Evolutionary conservation across 371 early-diverging fungal species (phyloP).

Genomic region (Massospora cicadina): DNA sequence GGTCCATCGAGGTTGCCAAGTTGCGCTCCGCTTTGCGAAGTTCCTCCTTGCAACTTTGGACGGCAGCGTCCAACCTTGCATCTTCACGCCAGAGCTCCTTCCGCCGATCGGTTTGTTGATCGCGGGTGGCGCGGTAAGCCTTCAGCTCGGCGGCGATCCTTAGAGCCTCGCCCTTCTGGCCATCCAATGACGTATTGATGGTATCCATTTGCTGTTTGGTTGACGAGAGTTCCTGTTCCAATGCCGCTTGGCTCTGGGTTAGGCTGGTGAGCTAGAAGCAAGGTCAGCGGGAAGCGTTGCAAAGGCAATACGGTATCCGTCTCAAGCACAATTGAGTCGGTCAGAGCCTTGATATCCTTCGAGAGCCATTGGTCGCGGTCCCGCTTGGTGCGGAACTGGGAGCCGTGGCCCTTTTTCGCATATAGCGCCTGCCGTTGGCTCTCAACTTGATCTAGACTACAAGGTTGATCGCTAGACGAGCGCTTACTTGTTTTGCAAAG

Average conservation of each 20-base stretch:
- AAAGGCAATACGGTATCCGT: neutral
- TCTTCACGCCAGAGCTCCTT: conserved; percentile 88
- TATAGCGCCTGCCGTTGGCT: conserved; percentile 36
- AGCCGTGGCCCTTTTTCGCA: conserved; percentile 66
- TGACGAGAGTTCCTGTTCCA: conserved; percentile 10
- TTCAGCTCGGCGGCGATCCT: conserved; percentile 18
- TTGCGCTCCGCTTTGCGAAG: conserved; percentile 51
- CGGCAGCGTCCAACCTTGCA: conserved; percentile 44
- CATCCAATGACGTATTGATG: conserved; percentile 21
- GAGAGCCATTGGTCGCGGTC: conserved; percentile 64
- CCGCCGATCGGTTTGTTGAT: conserved; percentile 46
- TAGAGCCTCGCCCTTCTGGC: conserved; percentile 20
- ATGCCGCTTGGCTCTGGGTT: conserved; percentile 18
- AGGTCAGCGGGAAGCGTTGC: neutral
- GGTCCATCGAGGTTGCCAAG: conserved; percentile 57
- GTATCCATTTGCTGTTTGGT: conserved; percentile 14
- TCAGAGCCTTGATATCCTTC: conserved; percentile 41
- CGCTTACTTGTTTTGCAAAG: neutral
- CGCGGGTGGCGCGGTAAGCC: conserved; percentile 25
- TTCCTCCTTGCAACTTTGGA: conserved; percentile 52
- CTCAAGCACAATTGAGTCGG: conserved; percentile 20
- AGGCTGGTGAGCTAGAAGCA: conserved; percentile 11
- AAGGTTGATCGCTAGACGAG: neutral
- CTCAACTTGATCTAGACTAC: conserved; percentile 16
- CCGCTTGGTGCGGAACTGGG: conserved; percentile 41